phyloP scores from a whole-genome alignment of 2,329 filamentous ascomycete genomes.

The Pseudohalonectria lignicola region DNA sequence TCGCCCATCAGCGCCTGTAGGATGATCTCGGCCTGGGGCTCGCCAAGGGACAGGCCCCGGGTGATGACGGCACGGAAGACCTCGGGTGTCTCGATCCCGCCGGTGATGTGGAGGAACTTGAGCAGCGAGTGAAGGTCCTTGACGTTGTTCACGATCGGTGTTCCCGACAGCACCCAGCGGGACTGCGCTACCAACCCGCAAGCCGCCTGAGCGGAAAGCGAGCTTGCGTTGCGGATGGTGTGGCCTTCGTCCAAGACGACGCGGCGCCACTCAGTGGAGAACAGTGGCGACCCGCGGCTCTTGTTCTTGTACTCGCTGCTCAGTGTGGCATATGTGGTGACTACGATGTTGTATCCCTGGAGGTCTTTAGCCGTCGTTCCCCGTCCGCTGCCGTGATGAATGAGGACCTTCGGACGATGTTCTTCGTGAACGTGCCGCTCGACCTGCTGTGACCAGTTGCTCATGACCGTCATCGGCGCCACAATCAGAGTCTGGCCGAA shows the following conservation, averaged over 20 bases:
- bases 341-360: conserved; percentile 59
- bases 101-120: conserved; percentile 64
- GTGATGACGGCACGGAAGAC: conserved; percentile 66
- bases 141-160: conserved; percentile 73
- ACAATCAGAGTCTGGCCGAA: conserved; percentile 64
- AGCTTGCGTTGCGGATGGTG: conserved; percentile 64
- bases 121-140: conserved; percentile 73
- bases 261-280: conserved; percentile 57
- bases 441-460: conserved; percentile 79
- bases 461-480: conserved; percentile 77
- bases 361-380: conserved; percentile 44
- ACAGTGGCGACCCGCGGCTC: conserved; percentile 23
- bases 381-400: conserved; percentile 61
- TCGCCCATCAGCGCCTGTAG: conserved; percentile 71
- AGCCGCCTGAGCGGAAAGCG: conserved; percentile 61
- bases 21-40: conserved; percentile 47
- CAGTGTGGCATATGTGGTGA: conserved; percentile 77
- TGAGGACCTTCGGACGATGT: conserved; percentile 53
- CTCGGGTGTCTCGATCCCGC: conserved; percentile 61
- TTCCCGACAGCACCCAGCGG: conserved; percentile 71
- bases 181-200: conserved; percentile 57
- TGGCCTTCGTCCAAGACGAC: conserved; percentile 80
- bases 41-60: conserved; percentile 50
- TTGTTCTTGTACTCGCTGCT: conserved; percentile 45
- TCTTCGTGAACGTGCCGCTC: conserved; percentile 56